Evolutionary conservation across 192 early-diverging fungal species (phyloP).

Genomic region (Coemansia sp.): DNA sequence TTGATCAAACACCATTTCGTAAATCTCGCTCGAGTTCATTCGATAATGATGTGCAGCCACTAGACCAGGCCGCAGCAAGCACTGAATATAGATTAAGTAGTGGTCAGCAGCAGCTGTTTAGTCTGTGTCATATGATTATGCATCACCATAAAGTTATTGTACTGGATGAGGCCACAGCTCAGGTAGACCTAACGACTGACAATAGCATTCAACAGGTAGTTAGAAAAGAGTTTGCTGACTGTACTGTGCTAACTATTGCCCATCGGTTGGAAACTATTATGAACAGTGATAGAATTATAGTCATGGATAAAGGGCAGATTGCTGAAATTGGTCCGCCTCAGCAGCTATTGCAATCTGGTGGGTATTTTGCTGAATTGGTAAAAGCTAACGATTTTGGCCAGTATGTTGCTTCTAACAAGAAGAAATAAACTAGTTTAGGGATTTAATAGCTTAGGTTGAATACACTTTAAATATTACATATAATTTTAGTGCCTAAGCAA

Average conservation of each 20-base stretch:
- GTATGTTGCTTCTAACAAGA: too few relatives aligned
- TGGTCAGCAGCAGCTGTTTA: slow-evolving; percentile 62
- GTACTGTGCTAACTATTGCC: too few relatives aligned
- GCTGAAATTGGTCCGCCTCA: slow-evolving; percentile 60
- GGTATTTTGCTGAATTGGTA: slow-evolving; percentile 13
- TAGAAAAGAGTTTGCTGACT: too few relatives aligned
- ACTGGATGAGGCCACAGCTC: slow-evolving; percentile 56
- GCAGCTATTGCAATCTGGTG: slow-evolving; percentile 46
- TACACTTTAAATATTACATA: background rate
- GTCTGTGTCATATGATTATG: slow-evolving; percentile 58
- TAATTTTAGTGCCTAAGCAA: too few relatives aligned
- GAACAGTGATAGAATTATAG: too few relatives aligned
- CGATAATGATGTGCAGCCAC: background rate
- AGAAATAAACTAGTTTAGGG: too few relatives aligned
- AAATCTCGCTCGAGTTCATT: background rate
- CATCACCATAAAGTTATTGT: slow-evolving; percentile 53
- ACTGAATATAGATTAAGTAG: slow-evolving; percentile 9
- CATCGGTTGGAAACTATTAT: too few relatives aligned
- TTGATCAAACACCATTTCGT: background rate
- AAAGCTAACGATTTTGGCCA: too few relatives aligned
- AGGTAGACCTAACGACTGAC: too few relatives aligned
- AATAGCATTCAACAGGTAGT: too few relatives aligned
- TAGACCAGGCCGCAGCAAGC: background rate
- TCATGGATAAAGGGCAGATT: slow-evolving; percentile 64
- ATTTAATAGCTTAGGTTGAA: too few relatives aligned